Evolutionary conservation across 306 rosid genomes (phyloP), one percentile per base, ranked within the genome.

Genomic region (Cercis canadensis): DNA sequence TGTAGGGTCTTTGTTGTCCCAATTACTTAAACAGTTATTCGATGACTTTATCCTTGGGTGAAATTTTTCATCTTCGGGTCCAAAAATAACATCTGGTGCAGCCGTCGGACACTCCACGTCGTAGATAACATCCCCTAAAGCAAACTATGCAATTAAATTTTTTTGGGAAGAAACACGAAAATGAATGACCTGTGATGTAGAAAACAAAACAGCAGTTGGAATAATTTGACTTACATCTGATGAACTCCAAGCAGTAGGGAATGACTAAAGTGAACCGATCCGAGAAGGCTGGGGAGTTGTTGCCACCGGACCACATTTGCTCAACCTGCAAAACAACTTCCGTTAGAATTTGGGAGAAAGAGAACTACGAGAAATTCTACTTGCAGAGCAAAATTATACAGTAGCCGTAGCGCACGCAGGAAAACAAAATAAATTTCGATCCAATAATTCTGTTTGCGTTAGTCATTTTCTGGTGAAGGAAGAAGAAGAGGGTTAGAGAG

Each of bases 241-340:
- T 8, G 43, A 37, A 81, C 76, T 95, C 99, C 43, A 95, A 82
- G 79, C 99, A 95, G 67, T 87, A 89, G 0, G 99, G 96, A 31
- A 95, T 85, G 69, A 76, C 85, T 70, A 95, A 65, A 12, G 96
- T 85, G 88, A 95, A 92, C 24, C 99, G 94, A 85, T 92, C 99
- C 39, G 80, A 39, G 21, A 76, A 29, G 33, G 83, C 82, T 2
- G 89, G 82, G 76, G 53, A 75, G 75, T 80, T 73, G 71, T 78
- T 92, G 78, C 89, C 83, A 9, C 93, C 81, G 4, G 99, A 91
- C 96, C 99, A 95, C 84, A 82, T 80, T 43, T 90, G 86, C 53
- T 95, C 96, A 73, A 95, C 78, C 99, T 95, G 92, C 33, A 50
- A 76, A 29, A 16, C 24, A 51, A 68, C 64, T 47, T 5, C 9